Base-by-base conservation (phyloP, 1,139 yeast genomes). In the Suhomyces taliae region DNA sequence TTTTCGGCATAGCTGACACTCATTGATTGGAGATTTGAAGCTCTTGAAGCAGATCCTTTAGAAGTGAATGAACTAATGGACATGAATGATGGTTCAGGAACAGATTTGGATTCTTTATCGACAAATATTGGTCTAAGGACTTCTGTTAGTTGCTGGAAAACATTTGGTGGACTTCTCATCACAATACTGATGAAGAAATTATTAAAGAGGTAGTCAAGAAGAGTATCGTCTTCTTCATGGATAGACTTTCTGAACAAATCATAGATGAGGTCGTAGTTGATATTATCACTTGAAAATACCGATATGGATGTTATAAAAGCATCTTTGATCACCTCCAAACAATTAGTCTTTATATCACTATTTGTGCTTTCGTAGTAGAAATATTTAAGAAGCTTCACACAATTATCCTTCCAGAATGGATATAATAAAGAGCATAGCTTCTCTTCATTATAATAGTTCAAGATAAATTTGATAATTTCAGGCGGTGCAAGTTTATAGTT, bases 391-490 rank as follows among this genome's bases (percentile, higher is more conserved):
- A 84, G 50, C n/a, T 64, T 66, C 24, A 65, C 61, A 40, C 81
- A 67, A 54, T 81, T 79, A 2, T 68, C 71, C 40, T 66, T 65
- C 88, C 90, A 85, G 15, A 72, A 64, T 0, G 78, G 72, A 39
- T 75, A 66, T n/a, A 82, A 59, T 7, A 82, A 76, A 1, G 83
- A 71, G 56, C 90, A 84, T 27, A 76, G 56, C 44, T 75, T 74
- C 45, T 76, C 80, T n/a, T 74, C 71, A 1, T 67, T 64, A 58
- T 80, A 84, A 56, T 70, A 76, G 7, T 68, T 61, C 35, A 83
- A 62, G 1, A 83, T 73, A 48, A 73, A 72, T 11, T 64, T 54
- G 7, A 75, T 70, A 10, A 69, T 67, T 3, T 63, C 62, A 0
- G 67, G 67, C 4, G 77, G 65, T 33, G 81, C 52, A 43, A 62